phyloP scores from a whole-genome alignment of 352 stramenopile species.

The Phytophthora podocarpi region DNA sequence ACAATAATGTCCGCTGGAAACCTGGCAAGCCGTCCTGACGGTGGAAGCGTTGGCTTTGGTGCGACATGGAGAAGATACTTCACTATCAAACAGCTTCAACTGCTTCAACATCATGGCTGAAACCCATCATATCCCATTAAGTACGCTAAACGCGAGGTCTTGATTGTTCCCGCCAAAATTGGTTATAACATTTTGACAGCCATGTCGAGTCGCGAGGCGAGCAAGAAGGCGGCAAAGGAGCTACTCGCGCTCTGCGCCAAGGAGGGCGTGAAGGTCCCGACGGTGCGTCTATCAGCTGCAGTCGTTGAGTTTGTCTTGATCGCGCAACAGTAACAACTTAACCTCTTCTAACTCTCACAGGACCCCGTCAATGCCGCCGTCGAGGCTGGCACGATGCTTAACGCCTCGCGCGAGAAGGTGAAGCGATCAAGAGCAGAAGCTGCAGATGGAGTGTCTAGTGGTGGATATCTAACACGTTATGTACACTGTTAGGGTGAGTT shows the following conservation, averaged over 20 bases:
- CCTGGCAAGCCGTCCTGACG: conserved; percentile 9
- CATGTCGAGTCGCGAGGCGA: conserved; percentile 40
- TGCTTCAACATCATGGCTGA: too few relatives aligned
- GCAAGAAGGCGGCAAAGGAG: conserved; percentile 72
- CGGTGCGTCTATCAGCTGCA: conserved; percentile 36
- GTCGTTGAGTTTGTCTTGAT: background rate
- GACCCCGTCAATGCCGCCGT: conserved; percentile 82
- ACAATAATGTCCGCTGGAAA: conserved; percentile 28
- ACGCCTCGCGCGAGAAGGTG: conserved; percentile 79
- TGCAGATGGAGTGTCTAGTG: background rate
- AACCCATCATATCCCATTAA: background rate
- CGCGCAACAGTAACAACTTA: too few relatives aligned
- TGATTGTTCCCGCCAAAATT: too few relatives aligned
- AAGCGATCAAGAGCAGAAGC: conserved; percentile 3
- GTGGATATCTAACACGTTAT: background rate
- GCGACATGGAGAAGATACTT: too few relatives aligned
- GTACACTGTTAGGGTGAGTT: conserved; percentile 60
- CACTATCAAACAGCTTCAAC: too few relatives aligned
- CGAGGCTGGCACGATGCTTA: conserved; percentile 84
- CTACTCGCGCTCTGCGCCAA: conserved; percentile 80
- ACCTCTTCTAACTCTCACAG: conserved; percentile 23
- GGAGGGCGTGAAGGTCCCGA: conserved; percentile 81
- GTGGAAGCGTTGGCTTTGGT: conserved; percentile 43
- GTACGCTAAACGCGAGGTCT: background rate
- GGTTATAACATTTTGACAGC: too few relatives aligned